Base-by-base conservation (phyloP, 805 yeast species). In the Yarrowia sp. region DNA sequence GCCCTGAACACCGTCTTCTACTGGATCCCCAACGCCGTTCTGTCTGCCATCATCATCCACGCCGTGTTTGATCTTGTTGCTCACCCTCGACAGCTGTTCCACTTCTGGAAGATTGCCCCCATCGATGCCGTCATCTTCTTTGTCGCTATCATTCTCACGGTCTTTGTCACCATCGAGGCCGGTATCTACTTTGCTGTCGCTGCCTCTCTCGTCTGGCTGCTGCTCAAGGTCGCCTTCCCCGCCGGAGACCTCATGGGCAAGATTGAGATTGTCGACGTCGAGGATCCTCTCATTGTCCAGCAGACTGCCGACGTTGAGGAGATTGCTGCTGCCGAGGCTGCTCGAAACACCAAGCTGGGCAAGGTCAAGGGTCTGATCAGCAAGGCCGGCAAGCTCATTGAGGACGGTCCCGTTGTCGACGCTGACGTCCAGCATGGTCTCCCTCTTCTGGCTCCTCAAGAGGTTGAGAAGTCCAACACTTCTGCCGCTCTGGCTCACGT, bases 161-260 rank as follows among this genome's bases (percentile, higher is more conserved):
- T 92, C 7, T 91, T 91, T 72, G 80, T 91, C 7, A 80, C 91
- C 7, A 89, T 93, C 75, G 98, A 93, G 77, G 81, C 87, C 74
- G 98, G 97, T 80, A 89, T 93, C 73, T 93, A 93, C 80, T 93
- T 92, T 78, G 94, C 97, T 47, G 85, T 91, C 72, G 87, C 90
- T 74, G 94, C 97, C 68, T 90, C 96, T 40, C 85, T 83, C 72
- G 97, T 92, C 20, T 81, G 85, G 52, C 78, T 92, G 68, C 80
- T 93, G 68, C 85, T 91, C 79, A 86, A 91, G 74, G 77, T 90
- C 58, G 90, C 96, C 33, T 87, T 85, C 80, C 96, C 98, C 50
- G 83, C 83, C 68, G 97, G 97, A 71, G 83, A 85, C 64, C 91
- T 92, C 79, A 81, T 93, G 76, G 98, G 97, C 67, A 83, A 88